Base-by-base conservation (phyloP, 1,139 yeast species). In the Zygoascus sp. region DNA sequence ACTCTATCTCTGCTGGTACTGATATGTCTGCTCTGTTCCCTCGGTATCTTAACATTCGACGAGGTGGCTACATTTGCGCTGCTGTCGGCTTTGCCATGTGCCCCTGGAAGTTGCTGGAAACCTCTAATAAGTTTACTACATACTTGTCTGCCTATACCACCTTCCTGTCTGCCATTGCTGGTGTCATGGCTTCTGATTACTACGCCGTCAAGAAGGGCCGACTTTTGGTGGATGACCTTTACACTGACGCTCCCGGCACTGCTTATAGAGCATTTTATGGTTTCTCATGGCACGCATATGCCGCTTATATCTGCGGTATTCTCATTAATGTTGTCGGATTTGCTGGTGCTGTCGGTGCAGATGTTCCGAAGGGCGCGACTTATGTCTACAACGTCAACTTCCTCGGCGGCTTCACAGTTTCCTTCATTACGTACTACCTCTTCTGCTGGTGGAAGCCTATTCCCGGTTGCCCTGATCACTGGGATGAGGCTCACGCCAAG, bases 21-120 rank as follows among this genome's bases (percentile, higher is more conserved):
- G 97, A 89, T 67, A 79, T 87, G 69, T 79, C 96, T 11, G 95
- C 96, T 1, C 63, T 89, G 54, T 64, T 86, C 43, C 96, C 97
- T 32, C 73, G 82, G 50, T 87, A 73, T 65, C 71, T 89, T 61
- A 87, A 83, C 67, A 88, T 89, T 58, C 76, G 95, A 65, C 80
- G 97, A 55, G 87, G 87, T 58, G 83, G 89, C 2, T 83, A 80
- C 60, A 68, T 89, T 47, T 87, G 96, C 72, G 95, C 95, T 0
- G 66, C 72, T 5, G 69, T 88, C 56, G 94, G 94, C 0, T 76
- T 84, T 54, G 79, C 83, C 50, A 81, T 88, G 54, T 84, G 90
- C 61, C 96, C 96, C 48, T 89, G 96, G 96, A 82, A 87, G 58
- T 76, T 89, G 60, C 75, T 83, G 60, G 71, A 88, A 2, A 72